These are phyloP conservation scores for Penicillium egyptiacum DNA, from an alignment of 495 filamentous ascomycete species.

Conservation along the genomic window DNA sequence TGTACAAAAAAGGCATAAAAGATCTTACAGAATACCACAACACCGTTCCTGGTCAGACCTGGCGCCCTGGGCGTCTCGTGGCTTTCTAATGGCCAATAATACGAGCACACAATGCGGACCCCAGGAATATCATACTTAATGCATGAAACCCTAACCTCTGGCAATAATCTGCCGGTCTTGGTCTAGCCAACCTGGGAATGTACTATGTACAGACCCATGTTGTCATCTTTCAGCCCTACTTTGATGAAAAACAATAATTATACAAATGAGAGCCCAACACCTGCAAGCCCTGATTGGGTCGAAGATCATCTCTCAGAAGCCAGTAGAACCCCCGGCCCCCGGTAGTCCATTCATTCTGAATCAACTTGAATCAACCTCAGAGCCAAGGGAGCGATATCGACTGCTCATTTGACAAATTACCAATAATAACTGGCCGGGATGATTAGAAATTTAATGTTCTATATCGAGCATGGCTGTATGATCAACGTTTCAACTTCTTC, in stretches of 20 bases:
- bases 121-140: constrained; percentile 1
- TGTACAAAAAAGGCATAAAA: not conserved
- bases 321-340: not conserved
- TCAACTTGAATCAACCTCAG: not conserved
- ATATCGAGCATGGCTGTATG: constrained; percentile 17
- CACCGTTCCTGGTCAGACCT: not conserved
- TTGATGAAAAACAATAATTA: too few relatives aligned
- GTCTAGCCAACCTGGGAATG: not conserved
- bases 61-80: not conserved
- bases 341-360: constrained; percentile 1
- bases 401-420: not conserved
- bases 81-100: constrained; percentile 1
- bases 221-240: constrained; percentile 13
- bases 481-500: constrained; percentile 10
- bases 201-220: not conserved
- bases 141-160: not conserved
- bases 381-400: not conserved
- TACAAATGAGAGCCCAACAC: constrained; percentile 1
- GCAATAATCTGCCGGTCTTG: not conserved
- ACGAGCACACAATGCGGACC: not conserved
- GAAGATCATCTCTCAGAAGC: not conserved
- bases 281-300: constrained; percentile 4
- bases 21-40: not conserved
- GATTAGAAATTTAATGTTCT: not conserved
- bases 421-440: constrained; percentile 8